These are phyloP conservation scores for Cicer pinnatifidum DNA, from an alignment of 306 rosid species.

Conservation along the genomic window DNA sequence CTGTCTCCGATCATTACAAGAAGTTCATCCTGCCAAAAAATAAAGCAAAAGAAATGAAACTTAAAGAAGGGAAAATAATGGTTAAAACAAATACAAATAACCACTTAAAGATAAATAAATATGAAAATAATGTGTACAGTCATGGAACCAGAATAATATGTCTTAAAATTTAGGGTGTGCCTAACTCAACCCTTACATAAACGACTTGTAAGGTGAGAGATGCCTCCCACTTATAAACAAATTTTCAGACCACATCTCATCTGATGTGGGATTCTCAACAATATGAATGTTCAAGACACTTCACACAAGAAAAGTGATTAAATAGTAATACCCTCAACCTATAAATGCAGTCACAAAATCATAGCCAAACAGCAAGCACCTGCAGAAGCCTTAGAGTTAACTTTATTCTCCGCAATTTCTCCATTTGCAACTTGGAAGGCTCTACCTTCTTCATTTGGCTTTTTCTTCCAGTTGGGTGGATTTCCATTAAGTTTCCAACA, in stretches of 20 bases:
- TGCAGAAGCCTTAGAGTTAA: not conserved
- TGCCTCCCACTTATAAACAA: no score
- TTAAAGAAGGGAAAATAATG: slow-evolving; percentile 15
- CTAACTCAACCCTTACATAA: no score
- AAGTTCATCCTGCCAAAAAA: slow-evolving; percentile 65
- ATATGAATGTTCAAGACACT: slow-evolving; percentile 16
- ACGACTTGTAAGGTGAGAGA: no score
- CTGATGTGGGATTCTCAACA: no score
- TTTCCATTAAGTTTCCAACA: no score
- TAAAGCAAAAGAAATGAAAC: not conserved
- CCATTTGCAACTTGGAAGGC: no score
- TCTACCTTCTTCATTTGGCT: no score
- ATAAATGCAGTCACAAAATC: slow-evolving; percentile 36
- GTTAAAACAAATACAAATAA: slow-evolving; percentile 30
- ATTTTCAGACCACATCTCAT: no score
- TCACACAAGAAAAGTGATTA: not conserved
- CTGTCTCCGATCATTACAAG: slow-evolving; percentile 62
- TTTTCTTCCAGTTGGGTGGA: no score
- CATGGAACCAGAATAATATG: slow-evolving; percentile 25
- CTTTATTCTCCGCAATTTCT: no score
- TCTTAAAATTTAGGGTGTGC: no score
- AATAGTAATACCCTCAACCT: not conserved
- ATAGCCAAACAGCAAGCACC: slow-evolving; percentile 28
- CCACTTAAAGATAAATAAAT: slow-evolving; percentile 18
- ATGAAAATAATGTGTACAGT: slow-evolving; percentile 20